Evolutionary conservation across 768 basidiomycete species (phyloP), one percentile per base, ranked within the genome.

Genomic region (Xerocomellus chrysenteron): DNA sequence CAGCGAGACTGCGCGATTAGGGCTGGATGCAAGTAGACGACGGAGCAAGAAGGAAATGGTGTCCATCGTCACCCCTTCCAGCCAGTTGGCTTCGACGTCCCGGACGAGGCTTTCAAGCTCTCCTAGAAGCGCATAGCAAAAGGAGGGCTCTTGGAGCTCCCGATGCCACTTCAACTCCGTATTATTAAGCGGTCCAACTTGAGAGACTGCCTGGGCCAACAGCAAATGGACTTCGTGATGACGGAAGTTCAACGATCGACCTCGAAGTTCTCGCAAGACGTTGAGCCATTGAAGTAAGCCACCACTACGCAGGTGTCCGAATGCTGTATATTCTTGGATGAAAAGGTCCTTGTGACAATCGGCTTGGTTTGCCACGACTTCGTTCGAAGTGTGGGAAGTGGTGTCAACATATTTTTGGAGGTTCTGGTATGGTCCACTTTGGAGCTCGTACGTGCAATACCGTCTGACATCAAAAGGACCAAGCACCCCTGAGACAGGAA

Each of bases 241-340:
- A 24, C 69, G 65, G 53, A 84, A 77, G 10, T 69, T 73, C 52
- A 84, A 58, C 0, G 61, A 59, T 19, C 72, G 68, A 8, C 70
- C 69, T 6, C 71, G 70, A 17, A 84, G 58, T 57, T 80, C 80
- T n/a, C 77, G 73, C 12, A 73, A 56, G 39, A 83, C 75, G 55
- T 82, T 83, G 40, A 76, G 64, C 82, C 81, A 82, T 47, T 83
- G 82, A 0, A 84, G 58, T 4, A 55, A 64, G 0, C 69, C 55
- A 0, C 82, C 81, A 37, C 76, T 73, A 7, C 83, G 78, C 36
- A 83, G 57, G 49, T 72, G 67, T 12, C 74, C 76, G 49, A 81
- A 84, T 0, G 77, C 71, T 11, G 75, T 66, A 36, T 69, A 77
- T 52, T 84, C 81, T 26, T 84, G 80, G 2, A 80, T 56, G 10